Percentiles rank a stretch among this genome's conserved stretches.
Evolutionary conservation across 495 filamentous ascomycete genomes (phyloP).

Genomic region (Penicillium simplicissimum): DNA sequence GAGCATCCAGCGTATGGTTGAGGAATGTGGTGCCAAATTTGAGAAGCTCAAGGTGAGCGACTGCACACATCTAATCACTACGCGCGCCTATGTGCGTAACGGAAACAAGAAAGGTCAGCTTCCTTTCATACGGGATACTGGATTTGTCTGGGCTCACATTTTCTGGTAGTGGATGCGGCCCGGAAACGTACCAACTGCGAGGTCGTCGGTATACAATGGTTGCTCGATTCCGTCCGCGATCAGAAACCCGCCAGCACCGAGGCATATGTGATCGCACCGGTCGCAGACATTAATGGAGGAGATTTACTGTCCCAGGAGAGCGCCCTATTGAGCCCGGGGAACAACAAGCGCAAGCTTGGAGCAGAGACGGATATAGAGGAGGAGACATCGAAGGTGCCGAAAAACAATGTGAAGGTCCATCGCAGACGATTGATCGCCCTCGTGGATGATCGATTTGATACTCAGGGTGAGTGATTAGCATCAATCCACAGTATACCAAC

Average conservation of each 20-base stretch:
- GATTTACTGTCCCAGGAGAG: neutral
- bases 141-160: neutral
- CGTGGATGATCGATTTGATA: slow-evolving; percentile 10
- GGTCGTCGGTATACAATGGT: slow-evolving; percentile 8
- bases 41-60: neutral
- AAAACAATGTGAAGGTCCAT: neutral
- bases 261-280: neutral
- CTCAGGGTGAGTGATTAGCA: neutral
- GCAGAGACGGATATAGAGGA: neutral
- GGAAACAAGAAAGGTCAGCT: slow-evolving; percentile 13
- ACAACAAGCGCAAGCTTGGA: slow-evolving; percentile 7
- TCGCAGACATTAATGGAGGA: too few species aligned
- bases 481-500: neutral
- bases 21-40: slow-evolving; percentile 13
- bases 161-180: neutral
- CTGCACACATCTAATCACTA: slow-evolving; percentile 25
- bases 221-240: neutral
- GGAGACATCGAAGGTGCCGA: neutral
- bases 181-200: neutral
- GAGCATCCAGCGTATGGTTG: slow-evolving; percentile 6
- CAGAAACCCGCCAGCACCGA: neutral
- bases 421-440: neutral
- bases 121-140: neutral
- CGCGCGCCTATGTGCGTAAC: neutral
- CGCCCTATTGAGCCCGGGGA: neutral